These are phyloP conservation scores for Cruciata laevipes DNA, from an alignment of 257 asterid genomes.

Conservation along the genomic window DNA sequence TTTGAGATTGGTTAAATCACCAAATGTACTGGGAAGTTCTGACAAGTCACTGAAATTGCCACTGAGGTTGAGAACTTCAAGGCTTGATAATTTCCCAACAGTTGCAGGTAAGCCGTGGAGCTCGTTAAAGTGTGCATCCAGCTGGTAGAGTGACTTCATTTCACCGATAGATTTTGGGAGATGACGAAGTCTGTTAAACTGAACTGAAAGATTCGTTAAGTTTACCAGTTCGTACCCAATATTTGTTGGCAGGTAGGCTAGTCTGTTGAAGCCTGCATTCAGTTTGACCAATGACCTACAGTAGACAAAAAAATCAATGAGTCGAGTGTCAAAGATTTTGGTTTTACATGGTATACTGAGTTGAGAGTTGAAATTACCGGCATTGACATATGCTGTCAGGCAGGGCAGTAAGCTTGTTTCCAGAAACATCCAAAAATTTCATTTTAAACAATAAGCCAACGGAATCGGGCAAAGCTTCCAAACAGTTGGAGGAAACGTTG, in stretches of 20 bases:
- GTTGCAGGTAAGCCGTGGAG: slow-evolving; percentile 62
- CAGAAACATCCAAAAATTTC: slow-evolving; percentile 57
- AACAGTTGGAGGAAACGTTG: slow-evolving; percentile 54
- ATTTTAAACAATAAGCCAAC: slow-evolving; percentile 59
- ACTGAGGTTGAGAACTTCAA: slow-evolving; percentile 66
- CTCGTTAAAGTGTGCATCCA: slow-evolving; percentile 78
- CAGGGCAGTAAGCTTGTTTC: slow-evolving; percentile 67
- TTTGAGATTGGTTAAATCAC: slow-evolving; percentile 62
- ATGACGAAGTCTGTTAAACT: slow-evolving; percentile 67
- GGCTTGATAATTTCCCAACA: slow-evolving; percentile 53
- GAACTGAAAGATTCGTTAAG: slow-evolving; percentile 48
- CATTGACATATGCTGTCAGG: slow-evolving; percentile 88
- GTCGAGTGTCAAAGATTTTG: neutral
- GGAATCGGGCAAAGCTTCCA: slow-evolving; percentile 70
- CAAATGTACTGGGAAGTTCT: slow-evolving; percentile 63
- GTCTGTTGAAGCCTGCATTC: slow-evolving; percentile 71
- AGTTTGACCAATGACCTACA: slow-evolving; percentile 63
- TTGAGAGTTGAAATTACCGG: slow-evolving; percentile 37
- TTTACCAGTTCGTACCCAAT: slow-evolving; percentile 64
- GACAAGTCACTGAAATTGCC: slow-evolving; percentile 78
- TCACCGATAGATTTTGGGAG: slow-evolving; percentile 81
- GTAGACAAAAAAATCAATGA: slow-evolving; percentile 13
- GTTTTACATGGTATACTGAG: neutral
- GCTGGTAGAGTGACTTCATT: slow-evolving; percentile 52
- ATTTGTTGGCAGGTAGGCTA: slow-evolving; percentile 77